Conservation (phyloP, 257 asterid species). For the Hygrophila difformis region DNA sequence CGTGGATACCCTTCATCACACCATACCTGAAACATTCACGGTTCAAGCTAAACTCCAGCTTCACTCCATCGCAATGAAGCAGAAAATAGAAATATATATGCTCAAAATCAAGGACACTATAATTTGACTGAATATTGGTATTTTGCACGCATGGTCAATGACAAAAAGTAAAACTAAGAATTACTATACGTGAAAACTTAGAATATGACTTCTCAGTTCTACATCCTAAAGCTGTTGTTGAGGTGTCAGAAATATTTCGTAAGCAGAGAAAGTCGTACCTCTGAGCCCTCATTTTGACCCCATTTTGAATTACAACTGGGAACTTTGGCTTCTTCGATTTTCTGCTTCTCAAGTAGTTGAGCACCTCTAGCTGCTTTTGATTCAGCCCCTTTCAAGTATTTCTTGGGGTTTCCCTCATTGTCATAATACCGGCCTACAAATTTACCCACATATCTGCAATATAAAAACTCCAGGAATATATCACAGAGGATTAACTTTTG, state of each 20-base stretch:
- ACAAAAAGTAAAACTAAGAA: background rate
- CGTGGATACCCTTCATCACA: constrained; percentile 94
- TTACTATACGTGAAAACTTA: background rate
- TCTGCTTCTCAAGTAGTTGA: constrained; percentile 79
- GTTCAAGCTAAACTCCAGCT: constrained; percentile 10
- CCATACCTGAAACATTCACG: constrained; percentile 58
- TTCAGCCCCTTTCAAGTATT: constrained; percentile 82
- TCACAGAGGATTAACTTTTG: background rate
- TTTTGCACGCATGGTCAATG: background rate
- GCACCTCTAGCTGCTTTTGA: constrained; percentile 94
- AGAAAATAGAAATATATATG: too few relatives aligned
- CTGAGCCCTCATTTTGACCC: constrained; percentile 93
- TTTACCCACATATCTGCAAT: constrained; percentile 60
- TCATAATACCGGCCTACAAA: constrained; percentile 80
- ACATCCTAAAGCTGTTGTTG: too few relatives aligned
- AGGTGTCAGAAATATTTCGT: background rate
- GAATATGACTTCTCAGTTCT: background rate
- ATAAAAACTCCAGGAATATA: background rate
- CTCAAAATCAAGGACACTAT: background rate
- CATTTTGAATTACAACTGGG: constrained; percentile 81
- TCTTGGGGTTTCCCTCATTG: constrained; percentile 63
- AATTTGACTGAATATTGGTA: background rate
- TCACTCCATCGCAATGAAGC: background rate
- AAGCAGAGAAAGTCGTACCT: constrained; percentile 34
- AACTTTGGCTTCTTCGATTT: constrained; percentile 67